These are phyloP conservation scores for Tuber melanosporum DNA, from an alignment of 495 filamentous ascomycete genomes.

Conservation along the genomic window DNA sequence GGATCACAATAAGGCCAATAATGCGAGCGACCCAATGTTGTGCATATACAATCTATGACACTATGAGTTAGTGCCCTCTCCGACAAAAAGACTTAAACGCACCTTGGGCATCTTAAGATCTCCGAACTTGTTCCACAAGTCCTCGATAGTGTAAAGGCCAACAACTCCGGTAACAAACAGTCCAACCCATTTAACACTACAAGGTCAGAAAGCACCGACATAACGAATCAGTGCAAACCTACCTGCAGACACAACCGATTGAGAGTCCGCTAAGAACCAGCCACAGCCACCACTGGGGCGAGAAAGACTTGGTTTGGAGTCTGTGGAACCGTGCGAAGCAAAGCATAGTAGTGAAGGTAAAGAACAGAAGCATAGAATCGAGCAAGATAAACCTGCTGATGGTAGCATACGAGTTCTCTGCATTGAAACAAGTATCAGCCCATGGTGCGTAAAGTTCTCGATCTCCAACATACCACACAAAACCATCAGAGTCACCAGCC, in stretches of 20 bases:
- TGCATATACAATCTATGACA: slow-evolving; percentile 53
- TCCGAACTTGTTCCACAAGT: slow-evolving; percentile 97
- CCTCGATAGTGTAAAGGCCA: slow-evolving; percentile 91
- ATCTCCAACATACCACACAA: slow-evolving; percentile 53
- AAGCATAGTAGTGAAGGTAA: slow-evolving; percentile 90
- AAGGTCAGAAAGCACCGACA: slow-evolving; percentile 14
- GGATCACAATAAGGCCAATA: slow-evolving; percentile 79
- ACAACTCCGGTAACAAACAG: slow-evolving; percentile 91
- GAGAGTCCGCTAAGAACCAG: slow-evolving; percentile 83
- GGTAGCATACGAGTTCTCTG: slow-evolving; percentile 94
- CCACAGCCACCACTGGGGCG: slow-evolving; percentile 85
- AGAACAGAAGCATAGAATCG: slow-evolving; percentile 96
- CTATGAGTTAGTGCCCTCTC: slow-evolving; percentile 8
- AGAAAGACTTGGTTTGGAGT: slow-evolving; percentile 74
- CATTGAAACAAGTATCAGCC: slow-evolving; percentile 13
- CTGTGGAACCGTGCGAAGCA: slow-evolving; percentile 96
- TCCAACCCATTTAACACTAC: slow-evolving; percentile 94
- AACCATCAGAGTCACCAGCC: slow-evolving; percentile 94
- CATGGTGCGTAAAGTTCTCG: background rate
- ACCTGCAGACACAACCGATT: slow-evolving; percentile 81
- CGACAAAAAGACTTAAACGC: slow-evolving; percentile 30
- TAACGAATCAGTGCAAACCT: background rate
- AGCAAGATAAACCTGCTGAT: slow-evolving; percentile 97
- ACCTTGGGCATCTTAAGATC: slow-evolving; percentile 83
- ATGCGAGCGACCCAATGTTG: slow-evolving; percentile 75